Base-by-base conservation (phyloP, 2,329 filamentous ascomycete genomes). In the Hymenoscyphus repandus region DNA sequence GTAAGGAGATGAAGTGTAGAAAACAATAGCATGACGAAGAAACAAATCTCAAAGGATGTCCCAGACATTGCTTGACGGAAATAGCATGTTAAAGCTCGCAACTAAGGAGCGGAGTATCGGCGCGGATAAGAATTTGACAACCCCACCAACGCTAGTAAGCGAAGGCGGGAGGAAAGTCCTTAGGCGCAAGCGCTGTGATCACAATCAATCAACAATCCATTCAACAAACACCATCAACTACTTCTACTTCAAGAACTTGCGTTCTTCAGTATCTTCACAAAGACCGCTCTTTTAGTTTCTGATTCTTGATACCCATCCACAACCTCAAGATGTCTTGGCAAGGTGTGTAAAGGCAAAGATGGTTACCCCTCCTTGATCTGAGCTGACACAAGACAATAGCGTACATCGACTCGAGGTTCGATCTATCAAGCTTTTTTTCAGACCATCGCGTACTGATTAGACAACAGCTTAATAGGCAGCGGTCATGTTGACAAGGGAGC, bases 401-500 rank as follows among this genome's bases (percentile, higher is more conserved):
- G 70, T 84, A 83, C 67, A 75, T 83, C 69, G 79, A 83, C 69
- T 70, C 73, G 57, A 83, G 79, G 80, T 83, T 79, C 62, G 64
- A 55, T 12, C 13, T 17, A 9, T 5, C 17, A n/a, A 9, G 7
- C 34, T 15, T 17, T 37, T 20, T 20, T 9, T 7, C 11, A 13
- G n/a, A 38, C 4, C 10, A 20, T n/a, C n/a, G 11, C 22, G 41
- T 27, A 40, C 64, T 66, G 56, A 64, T 61, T 50, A 48, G 33
- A 36, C 50, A 36, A 62, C 67, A 95, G 90, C 80, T 82, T 96
- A 64, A 80, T 95, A 66, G 85, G 78, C 73, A 84, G 79, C 64
- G 84, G 84, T 66, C 85, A 91, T 69, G 72, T 95, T 66, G 86
- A 93, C 75, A 85, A 90, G 75, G 90, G 80, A 64, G 87, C 88